Percentiles rank a stretch among this genome's conserved stretches.
Evolutionary conservation across 2,329 filamentous ascomycete species (phyloP).

Genomic region (Thielaviopsis ethacetica): DNA sequence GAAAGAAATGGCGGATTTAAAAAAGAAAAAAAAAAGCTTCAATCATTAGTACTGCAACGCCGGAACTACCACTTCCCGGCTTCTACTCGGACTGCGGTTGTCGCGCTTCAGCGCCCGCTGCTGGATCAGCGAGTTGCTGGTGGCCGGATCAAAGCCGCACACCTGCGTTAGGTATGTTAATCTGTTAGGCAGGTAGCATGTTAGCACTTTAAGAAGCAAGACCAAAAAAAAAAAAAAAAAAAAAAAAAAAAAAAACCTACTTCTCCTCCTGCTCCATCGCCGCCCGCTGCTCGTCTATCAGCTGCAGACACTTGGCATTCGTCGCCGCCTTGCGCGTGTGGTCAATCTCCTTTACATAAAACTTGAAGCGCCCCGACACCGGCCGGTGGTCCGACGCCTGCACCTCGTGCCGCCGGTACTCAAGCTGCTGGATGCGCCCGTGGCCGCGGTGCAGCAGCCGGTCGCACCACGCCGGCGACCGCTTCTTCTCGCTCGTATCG

Average conservation of each 20-base stretch:
- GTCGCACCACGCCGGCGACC: constrained; percentile 93
- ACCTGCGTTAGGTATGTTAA: constrained; percentile 33
- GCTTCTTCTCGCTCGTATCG: constrained; percentile 86
- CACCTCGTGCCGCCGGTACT: constrained; percentile 81
- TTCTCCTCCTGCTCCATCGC: constrained; percentile 56
- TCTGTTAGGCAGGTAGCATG: constrained; percentile 20
- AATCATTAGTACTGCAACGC: background rate
- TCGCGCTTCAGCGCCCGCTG: constrained; percentile 17
- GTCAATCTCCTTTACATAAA: constrained; percentile 71
- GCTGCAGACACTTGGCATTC: constrained; percentile 58
- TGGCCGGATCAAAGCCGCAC: constrained; percentile 38
- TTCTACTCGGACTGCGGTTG: constrained; percentile 11
- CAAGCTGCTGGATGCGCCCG: constrained; percentile 68
- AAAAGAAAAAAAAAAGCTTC: background rate
- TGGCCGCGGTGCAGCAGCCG: constrained; percentile 72
- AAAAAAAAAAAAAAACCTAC: constrained; percentile 35
- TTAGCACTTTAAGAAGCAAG: background rate
- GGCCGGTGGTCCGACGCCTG: constrained; percentile 84
- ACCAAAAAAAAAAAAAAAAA: background rate
- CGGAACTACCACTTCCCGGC: constrained; percentile 8
- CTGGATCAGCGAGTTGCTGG: constrained; percentile 29
- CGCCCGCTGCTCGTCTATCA: constrained; percentile 56
- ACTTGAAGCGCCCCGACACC: constrained; percentile 69
- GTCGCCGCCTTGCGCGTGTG: constrained; percentile 45
- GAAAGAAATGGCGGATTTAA: background rate